These are phyloP conservation scores for Aspergillus fructus DNA, from an alignment of 2,329 filamentous ascomycete genomes.

Conservation along the genomic window DNA sequence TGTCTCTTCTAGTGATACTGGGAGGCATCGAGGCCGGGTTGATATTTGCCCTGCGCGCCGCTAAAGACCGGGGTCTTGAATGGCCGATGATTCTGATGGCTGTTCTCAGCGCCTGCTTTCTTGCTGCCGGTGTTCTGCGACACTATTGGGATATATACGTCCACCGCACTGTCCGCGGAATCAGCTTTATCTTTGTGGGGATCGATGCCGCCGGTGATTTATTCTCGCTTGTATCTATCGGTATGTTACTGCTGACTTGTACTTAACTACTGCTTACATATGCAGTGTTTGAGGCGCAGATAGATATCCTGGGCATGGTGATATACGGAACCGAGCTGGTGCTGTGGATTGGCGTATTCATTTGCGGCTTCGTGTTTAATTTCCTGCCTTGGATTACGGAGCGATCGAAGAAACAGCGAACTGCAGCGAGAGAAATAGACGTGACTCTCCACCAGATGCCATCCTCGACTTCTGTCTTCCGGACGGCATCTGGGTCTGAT, in stretches of 20 bases:
- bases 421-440: neutral
- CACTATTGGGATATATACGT: slow-evolving; percentile 71
- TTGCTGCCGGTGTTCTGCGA: slow-evolving; percentile 64
- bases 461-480: slow-evolving; percentile 65
- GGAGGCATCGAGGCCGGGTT: slow-evolving; percentile 60
- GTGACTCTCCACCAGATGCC: slow-evolving; percentile 44
- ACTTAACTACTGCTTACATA: neutral
- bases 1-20: slow-evolving; percentile 56
- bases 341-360: slow-evolving; percentile 67
- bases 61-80: slow-evolving; percentile 44
- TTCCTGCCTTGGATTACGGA: slow-evolving; percentile 57
- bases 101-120: slow-evolving; percentile 60
- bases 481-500: slow-evolving; percentile 49
- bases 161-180: slow-evolving; percentile 66
- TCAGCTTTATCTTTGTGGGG: slow-evolving; percentile 69
- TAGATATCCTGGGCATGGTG: slow-evolving; percentile 61
- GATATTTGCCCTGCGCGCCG: slow-evolving; percentile 56
- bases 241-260: slow-evolving; percentile 22
- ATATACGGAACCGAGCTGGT: slow-evolving; percentile 67
- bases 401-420: slow-evolving; percentile 9
- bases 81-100: slow-evolving; percentile 70
- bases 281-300: slow-evolving; percentile 23
- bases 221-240: slow-evolving; percentile 63
- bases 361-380: slow-evolving; percentile 65
- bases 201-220: slow-evolving; percentile 70